Evolutionary conservation across 2,329 filamentous ascomycete species (phyloP), one percentile per base, ranked within the genome.

Genomic region (Epichloe uncinata): DNA sequence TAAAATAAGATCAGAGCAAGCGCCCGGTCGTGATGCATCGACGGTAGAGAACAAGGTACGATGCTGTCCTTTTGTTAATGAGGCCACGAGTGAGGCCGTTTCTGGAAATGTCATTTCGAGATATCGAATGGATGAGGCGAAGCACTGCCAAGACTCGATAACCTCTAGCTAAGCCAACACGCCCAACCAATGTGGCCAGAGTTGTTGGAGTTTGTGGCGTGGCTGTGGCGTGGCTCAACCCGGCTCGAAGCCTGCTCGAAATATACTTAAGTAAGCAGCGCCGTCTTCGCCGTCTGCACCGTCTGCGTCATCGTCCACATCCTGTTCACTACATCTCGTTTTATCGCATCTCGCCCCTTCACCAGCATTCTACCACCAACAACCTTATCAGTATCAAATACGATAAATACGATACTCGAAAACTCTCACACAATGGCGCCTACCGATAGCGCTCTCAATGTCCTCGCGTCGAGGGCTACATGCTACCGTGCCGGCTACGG

Each of bases 401-500:
- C 13, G 20, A 30, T 20, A 3, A 15, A n/a, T n/a, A 12, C 20
- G 20, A 42, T 22, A 13, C 11, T 42, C 41, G 41, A 26, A 42
- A 22, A 13, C n/a, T 45, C 9, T 13, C 9, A 18, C 16, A 43
- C 18, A 0, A 53, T 53, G 51, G 20, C 51, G 45, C 45, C 47
- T 15, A 22, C 43, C 33, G 47, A 42, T 5, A 36, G 42, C 47
- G 18, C 46, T n/a, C 20, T 33, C 18, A 13, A 30, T 15, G 20
- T 15, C n/a, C 50, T 52, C 22, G 40, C 42, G 41, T 49, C 40
- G 20, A 44, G 54, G 38, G 48, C 40, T 40, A 50, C 48, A 9
- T 57, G 50, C 38, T 45, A 50, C 42, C 56, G 49, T 42, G 54
- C 58, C 34, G 55, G 60, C 54, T 58, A 65, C 52, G 38, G 42